Evolutionary conservation across 805 yeast species (phyloP).

Genomic region (Kluyveromyces siamensis): DNA sequence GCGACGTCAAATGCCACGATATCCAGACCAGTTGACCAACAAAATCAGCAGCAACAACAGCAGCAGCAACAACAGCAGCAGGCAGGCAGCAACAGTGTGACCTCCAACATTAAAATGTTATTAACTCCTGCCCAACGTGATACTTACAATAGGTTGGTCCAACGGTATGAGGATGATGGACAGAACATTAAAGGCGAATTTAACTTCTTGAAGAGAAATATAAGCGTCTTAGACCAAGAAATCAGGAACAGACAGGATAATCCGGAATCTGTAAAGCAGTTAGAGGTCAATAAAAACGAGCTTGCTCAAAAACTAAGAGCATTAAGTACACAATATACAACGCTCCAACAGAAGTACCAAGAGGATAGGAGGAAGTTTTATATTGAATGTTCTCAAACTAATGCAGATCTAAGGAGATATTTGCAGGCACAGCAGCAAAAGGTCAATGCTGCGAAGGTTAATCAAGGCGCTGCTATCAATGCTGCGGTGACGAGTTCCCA

Average conservation of each 20-base stretch:
- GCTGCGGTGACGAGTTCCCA: neutral
- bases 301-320: slow-evolving; percentile 18
- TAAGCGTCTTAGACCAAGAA: slow-evolving; percentile 24
- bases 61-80: slow-evolving; percentile 7
- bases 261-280: slow-evolving; percentile 17
- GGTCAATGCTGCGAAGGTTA: slow-evolving; percentile 3
- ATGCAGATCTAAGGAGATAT: slow-evolving; percentile 24
- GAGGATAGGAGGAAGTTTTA: slow-evolving; percentile 25
- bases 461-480: neutral
- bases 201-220: slow-evolving; percentile 21
- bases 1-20: neutral
- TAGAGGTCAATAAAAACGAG: slow-evolving; percentile 22
- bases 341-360: slow-evolving; percentile 21
- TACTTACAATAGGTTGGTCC: slow-evolving; percentile 21
- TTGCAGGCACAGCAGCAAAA: slow-evolving; percentile 23
- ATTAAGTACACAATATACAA: slow-evolving; percentile 19
- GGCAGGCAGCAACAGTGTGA: slow-evolving; percentile 10
- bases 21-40: slow-evolving; percentile 1
- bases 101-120: slow-evolving; percentile 22
- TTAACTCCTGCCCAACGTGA: slow-evolving; percentile 25
- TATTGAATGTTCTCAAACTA: slow-evolving; percentile 27
- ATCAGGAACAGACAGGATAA: slow-evolving; percentile 19
- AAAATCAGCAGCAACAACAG: slow-evolving; percentile 6
- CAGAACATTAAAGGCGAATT: slow-evolving; percentile 24
- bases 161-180: slow-evolving; percentile 23